Evolutionary conservation across 2,329 filamentous ascomycete genomes (phyloP), one percentile per base, ranked within the genome.

Genomic region (Paraphoma sp.): DNA sequence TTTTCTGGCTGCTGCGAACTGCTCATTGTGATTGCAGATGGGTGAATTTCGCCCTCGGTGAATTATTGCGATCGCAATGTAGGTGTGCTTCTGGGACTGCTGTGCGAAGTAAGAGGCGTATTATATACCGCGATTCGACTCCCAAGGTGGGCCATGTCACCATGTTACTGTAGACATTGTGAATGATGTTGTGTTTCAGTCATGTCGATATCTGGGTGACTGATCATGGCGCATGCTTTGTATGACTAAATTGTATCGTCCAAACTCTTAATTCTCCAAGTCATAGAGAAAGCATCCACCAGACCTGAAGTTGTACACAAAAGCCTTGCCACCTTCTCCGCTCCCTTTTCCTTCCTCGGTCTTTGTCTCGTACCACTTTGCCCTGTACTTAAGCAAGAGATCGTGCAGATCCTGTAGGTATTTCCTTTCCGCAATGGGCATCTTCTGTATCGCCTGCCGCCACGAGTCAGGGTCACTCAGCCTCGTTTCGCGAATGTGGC

Each of bases 251-350:
- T 10, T 10, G 10, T 36, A 36, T 36, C 33, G 9, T 36, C 33
- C 23, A 23, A 23, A 5, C 23, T 36, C 10, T 14, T 42, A 76
- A 45, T 55, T 69, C 49, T 75, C 82, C 58, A 97, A 78, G 77
- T 97, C 93, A 76, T 97, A 97, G 72, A 94, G 92, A 48, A 97
- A 84, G 73, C 91, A 93, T 56, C 85, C 89, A 0, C 90, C 91
- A 9, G 92, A 96, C 57, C 93, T 83, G 68, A 96, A 97, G 69
- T 97, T 97, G 78, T 96, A 97, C 50, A 97, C 85, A 77, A 96
- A 96, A 10, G 91, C 90, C 73, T 93, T 91, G 45, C 86, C 84
- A 23, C 84, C 83, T 8, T 76, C 72, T 0, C 64, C 69, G 43
- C 82, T 84, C 4, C 78, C 73, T n/a, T 62, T 68, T 4, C 60